Evolutionary conservation across 768 basidiomycete species (phyloP).

Genomic region (Tulasnella calospora): DNA sequence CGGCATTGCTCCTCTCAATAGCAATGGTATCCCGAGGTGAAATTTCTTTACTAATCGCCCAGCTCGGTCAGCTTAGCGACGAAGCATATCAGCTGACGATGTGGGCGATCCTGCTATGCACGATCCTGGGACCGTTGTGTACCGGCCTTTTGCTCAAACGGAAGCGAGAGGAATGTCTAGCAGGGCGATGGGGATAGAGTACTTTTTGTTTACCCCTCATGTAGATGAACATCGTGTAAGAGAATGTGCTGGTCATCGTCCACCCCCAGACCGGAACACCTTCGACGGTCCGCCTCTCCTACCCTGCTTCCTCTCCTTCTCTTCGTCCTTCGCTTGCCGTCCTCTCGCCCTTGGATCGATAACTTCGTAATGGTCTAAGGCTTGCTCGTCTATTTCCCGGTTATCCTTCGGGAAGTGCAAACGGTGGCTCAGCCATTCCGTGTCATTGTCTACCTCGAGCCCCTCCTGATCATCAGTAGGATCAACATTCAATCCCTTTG

Average conservation of each 20-base stretch:
- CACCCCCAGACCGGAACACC: conserved; percentile 1
- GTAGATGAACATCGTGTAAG: not conserved
- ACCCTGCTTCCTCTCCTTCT: conserved; percentile 54
- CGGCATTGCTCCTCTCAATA: conserved; percentile 41
- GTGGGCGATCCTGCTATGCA: conserved; percentile 55
- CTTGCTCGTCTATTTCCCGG: conserved; percentile 63
- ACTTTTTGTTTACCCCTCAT: not conserved
- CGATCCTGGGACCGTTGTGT: conserved; percentile 45
- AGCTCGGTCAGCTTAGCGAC: conserved; percentile 36
- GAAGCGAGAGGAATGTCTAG: conserved; percentile 7
- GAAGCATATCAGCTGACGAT: conserved; percentile 52
- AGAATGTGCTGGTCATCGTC: not conserved
- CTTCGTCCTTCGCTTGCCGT: conserved; percentile 73
- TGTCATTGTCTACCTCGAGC: conserved; percentile 74
- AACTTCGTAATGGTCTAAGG: conserved; percentile 81
- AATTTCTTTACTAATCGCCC: conserved; percentile 58
- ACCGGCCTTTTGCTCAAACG: conserved; percentile 32
- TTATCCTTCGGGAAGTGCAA: conserved; percentile 76
- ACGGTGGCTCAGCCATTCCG: conserved; percentile 66
- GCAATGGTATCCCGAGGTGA: conserved; percentile 67
- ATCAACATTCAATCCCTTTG: conserved; percentile 30
- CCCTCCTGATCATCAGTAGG: conserved; percentile 43
- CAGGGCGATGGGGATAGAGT: not conserved
- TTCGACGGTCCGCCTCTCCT: conserved; percentile 5
- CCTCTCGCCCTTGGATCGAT: conserved; percentile 75